Evolutionary conservation across 2,329 filamentous ascomycete genomes (phyloP), one percentile per base, ranked within the genome.

Genomic region (Colletotrichum echinochloae): DNA sequence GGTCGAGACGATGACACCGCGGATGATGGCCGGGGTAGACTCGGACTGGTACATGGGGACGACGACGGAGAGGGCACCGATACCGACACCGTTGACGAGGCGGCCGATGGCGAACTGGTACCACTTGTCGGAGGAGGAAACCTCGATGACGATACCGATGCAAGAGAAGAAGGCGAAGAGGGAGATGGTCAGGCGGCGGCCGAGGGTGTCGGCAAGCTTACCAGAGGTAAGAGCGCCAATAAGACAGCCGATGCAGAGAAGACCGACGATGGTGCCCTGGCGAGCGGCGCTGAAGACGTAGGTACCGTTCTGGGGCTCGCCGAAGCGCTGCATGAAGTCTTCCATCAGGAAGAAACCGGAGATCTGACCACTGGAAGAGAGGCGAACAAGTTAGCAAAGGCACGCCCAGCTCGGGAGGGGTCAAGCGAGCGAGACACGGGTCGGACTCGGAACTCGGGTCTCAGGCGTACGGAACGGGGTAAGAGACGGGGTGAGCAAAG

Each of bases 31-130:
- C 0, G 91, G 91, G 3, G 88, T 87, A 66, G 86, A 89, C 79
- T 93, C 91, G 20, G 86, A 88, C 77, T 92, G 89, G 74, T 92
- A 92, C 88, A 93, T 90, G 57, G 89, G 89, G 1, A 90, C 89
- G 33, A 89, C 81, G 51, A 91, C 90, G 7, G 88, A 90, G 0
- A 92, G 82, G 26, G 87, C 84, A 35, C 91, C 91, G 56, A 93
- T 88, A 26, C 90, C 90, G 2, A 91, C 77, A 74, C 91, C 90
- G 30, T 89, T 90, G n/a, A 91, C 85, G 73, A 90, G 85, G 54
- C 91, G 85, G 57, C 90, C 91, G 23, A 90, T 78, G 35, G 89
- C 89, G 68, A 92, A 86, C 74, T 92, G 90, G 69, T 86, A 88
- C 90, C 90, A 92, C 52, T 79, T 79, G 3, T 73, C 76, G 1